Conservation (phyloP, 2,329 filamentous ascomycete species). For the Calonectria ilicicola region DNA sequence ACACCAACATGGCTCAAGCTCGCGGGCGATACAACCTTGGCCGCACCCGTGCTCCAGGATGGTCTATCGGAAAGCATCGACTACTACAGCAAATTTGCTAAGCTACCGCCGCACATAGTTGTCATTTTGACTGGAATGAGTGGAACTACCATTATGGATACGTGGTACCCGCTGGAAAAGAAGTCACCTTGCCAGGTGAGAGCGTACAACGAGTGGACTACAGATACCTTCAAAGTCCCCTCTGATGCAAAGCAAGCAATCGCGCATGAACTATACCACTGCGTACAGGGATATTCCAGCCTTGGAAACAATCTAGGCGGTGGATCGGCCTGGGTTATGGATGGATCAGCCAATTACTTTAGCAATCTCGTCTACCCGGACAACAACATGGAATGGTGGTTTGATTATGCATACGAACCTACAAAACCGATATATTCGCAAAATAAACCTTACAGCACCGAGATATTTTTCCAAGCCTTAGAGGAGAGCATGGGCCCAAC, state of each 20-base stretch:
- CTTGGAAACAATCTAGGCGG: not conserved
- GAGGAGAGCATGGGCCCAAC: not conserved
- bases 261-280: slow-evolving; percentile 32
- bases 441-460: slow-evolving; percentile 7
- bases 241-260: slow-evolving; percentile 20
- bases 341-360: slow-evolving; percentile 33
- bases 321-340: not conserved
- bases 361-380: slow-evolving; percentile 27
- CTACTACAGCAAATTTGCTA: slow-evolving; percentile 19
- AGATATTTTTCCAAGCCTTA: slow-evolving; percentile 25
- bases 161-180: slow-evolving; percentile 15
- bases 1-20: slow-evolving; percentile 15
- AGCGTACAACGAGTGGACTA: slow-evolving; percentile 18
- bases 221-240: not conserved
- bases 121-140: slow-evolving; percentile 19
- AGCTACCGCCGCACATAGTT: slow-evolving; percentile 12
- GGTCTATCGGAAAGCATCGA: slow-evolving; percentile 14
- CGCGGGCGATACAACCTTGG: not conserved
- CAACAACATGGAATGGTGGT: slow-evolving; percentile 24
- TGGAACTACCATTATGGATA: not conserved
- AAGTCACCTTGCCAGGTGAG: slow-evolving; percentile 21
- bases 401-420: slow-evolving; percentile 22
- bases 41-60: slow-evolving; percentile 20
- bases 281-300: slow-evolving; percentile 11
- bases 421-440: slow-evolving; percentile 28